Base-by-base conservation (phyloP, 2,329 filamentous ascomycete genomes). In the Thermothelomyces thermophilus region DNA sequence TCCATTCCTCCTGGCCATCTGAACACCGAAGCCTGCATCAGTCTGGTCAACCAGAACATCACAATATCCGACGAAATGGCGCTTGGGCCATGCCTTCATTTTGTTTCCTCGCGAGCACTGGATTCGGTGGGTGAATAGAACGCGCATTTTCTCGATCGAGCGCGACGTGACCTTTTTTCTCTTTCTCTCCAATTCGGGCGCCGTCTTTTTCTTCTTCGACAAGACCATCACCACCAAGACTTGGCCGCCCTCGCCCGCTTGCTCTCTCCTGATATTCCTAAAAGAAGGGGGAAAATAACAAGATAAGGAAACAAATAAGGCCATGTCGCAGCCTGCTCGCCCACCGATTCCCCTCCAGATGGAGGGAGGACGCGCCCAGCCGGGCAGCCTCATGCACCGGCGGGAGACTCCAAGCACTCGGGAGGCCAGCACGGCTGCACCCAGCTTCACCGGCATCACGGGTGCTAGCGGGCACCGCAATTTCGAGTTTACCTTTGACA, bases 281-380 rank as follows among this genome's bases (percentile, higher is more conserved):
- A 20, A 9, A n/a, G n/a, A n/a, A n/a, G n/a, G n/a, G 14, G 30
- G 9, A 31, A 31, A 31, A 31, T 10, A 31, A 9, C 30, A 31
- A 31, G 9, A 10, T 31, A 34, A 34, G 6, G 34, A 44, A 24
- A 28, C 14, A 4, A 46, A 22, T 20, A 43, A 24, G 17, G 14
- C 17, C 19, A 42, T 46, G 50, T 37, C 46, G 14, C 41, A 20
- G 24, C 40, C 33, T 2, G 19, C 14, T 9, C 39, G 40, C 16
- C 41, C 48, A 10, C 17, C 46, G 3, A 43, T 55, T 5, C 53
- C 48, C 10, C 33, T 54, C 5, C 48, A 14, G 1, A 55, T 54
- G 48, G 48, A 43, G 1, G 51, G 46, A 19, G 52, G 53, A 13
- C 53, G 51, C 14, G 22, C 53, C 5, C 28, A 46, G 33, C 53